Base-by-base conservation (phyloP, 2,329 filamentous ascomycete genomes). In the Emericellopsis cladophorae region DNA sequence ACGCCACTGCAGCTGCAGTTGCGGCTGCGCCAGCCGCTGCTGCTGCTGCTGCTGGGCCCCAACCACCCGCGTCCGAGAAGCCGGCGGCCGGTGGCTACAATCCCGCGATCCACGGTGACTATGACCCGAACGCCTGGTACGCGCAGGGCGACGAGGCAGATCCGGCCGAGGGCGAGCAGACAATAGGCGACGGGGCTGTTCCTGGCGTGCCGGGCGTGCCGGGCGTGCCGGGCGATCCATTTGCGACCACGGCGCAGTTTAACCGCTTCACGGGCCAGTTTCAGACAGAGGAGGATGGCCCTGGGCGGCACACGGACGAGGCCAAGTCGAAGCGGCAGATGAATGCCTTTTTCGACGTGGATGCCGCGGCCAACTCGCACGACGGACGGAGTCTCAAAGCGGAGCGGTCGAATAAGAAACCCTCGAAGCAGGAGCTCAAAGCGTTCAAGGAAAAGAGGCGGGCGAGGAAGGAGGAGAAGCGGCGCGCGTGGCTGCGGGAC, bases 111-210 rank as follows among this genome's bases (percentile, higher is more conserved):
- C 92, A 98, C 58, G 92, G 92, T 51, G 84, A 89, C 64, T 98
- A 95, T 66, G 92, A 98, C 54, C 88, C 89, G 4, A 92, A 81
- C 45, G 90, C 92, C n/a, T 84, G 88, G 66, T 98, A 98, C 58
- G 90, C 92, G 10, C 74, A 84, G 55, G 65, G 68, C 36, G 23
- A 40, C 23, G 37, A 40, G n/a, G 32, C 9, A 7, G 26, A 29
- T 7, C 26, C 8, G 26, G 26, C 26, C 31, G 29, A 21, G 18
- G 36, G 36, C n/a, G 41, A 31, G 18, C 65, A 37, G 57, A 9
- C n/a, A 35, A 10, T 35, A n/a, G 32, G 58, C 10, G 51, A 56
- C 9, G 51, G 56, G 10, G 40, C 42, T 29, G 47, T 47, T 11
- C 45, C 42, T 31, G 46, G 46, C 11, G 45, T 48, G 48, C 57